phyloP scores from a whole-genome alignment of 108 stramenopile genomes.

The Nitzschia palea region DNA sequence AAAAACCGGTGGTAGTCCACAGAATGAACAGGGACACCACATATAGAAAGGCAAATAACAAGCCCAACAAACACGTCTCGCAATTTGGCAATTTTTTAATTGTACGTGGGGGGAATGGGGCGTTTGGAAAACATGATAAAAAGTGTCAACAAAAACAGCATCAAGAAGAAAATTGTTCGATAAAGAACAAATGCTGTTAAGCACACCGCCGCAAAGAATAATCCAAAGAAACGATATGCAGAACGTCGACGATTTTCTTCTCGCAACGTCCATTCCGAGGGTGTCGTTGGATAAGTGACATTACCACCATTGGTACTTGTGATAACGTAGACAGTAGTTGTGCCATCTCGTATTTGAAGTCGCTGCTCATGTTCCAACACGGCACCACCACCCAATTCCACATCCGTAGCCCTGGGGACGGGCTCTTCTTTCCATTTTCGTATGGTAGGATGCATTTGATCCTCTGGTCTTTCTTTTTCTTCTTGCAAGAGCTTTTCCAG shows the following conservation, averaged over 20 bases:
- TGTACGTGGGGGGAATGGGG: too few species aligned
- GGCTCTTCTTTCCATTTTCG: slow-evolving; percentile 16
- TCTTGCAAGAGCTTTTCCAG: slow-evolving; percentile 10
- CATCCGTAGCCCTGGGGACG: background rate
- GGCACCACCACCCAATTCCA: slow-evolving; percentile 4
- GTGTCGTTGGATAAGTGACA: background rate
- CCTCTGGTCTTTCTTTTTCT: slow-evolving; percentile 8
- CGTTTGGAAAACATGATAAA: slow-evolving; percentile 7
- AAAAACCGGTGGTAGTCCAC: too few species aligned
- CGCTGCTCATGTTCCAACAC: background rate
- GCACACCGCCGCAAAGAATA: background rate
- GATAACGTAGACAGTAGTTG: background rate
- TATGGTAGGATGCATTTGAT: slow-evolving; percentile 14
- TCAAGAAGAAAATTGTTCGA: background rate
- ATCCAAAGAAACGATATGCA: background rate
- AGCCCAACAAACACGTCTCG: too few species aligned
- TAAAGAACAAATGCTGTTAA: slow-evolving; percentile 1
- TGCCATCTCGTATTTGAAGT: too few species aligned
- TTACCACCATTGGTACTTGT: background rate
- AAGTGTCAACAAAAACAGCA: background rate
- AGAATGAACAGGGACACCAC: too few species aligned
- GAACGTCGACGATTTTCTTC: background rate
- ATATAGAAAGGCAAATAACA: too few species aligned
- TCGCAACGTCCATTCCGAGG: background rate
- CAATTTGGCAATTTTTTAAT: too few species aligned